Evolutionary conservation across 345 rosid genomes (phyloP), one percentile per base, ranked within the genome.

Genomic region (Citrus mangshanensis): DNA sequence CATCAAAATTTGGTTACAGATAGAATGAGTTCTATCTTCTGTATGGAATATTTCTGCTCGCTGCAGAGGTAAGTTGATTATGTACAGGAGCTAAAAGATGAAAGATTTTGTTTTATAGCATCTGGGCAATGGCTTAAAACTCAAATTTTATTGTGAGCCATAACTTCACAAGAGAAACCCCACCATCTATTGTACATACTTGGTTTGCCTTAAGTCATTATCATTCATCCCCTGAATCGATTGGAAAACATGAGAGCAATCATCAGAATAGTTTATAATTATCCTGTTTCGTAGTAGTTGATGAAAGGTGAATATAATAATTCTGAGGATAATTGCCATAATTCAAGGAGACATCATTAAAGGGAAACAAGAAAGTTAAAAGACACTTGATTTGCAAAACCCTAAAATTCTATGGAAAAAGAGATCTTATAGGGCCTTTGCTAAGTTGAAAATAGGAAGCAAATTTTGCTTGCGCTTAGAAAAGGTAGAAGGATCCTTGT

Each of bases 251-350:
- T 19, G 58, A 61, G 28, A 67, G 58, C 42, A 54, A 77, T 40
- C 34, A 77, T 25, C 56, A 18, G 32, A 28, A 62, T 42, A 42
- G 54, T 76, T 34, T 72, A 76, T 56, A 67, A 68, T 79, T 38
- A 79, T 80, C 67, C 63, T 72, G 78, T 78, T 79, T 74, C 37
- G 73, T 77, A 13, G 71, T 77, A 65, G 82, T 79, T 76, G 83
- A 75, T 63, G 59, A 51, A 76, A 55, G 71, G 60, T 62, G 55
- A 9, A 19, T 75, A 46, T 73, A 80, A 78, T 78, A 81, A 76
- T 76, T 78, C 68, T 30, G 34, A 68, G 59, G 77, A 82, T 81
- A 81, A 73, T 49, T 74, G 76, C 80, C 83, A 80, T 78, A 58
- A 82, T 72, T 81, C 81, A 62, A 61, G 82, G 82, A 25, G 58